Evolutionary conservation across 2,329 filamentous ascomycete species (phyloP).

Genomic region (Monosporascus cannonballus): DNA sequence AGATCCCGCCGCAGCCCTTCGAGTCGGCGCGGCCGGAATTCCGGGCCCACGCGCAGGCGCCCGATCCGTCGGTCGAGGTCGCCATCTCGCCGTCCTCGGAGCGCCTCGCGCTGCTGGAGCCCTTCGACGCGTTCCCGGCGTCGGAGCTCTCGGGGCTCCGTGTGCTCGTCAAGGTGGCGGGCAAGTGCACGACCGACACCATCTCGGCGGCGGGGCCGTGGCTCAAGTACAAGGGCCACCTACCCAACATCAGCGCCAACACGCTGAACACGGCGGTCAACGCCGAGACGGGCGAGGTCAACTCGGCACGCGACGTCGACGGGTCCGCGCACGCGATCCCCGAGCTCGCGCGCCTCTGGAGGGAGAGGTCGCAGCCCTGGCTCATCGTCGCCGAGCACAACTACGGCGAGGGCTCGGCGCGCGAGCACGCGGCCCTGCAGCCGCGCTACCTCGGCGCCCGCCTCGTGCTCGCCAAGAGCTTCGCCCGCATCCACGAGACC

Average conservation of each 20-base stretch:
- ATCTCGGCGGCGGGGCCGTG: slow-evolving; percentile 95
- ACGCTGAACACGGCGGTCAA: slow-evolving; percentile 94
- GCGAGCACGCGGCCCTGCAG: slow-evolving; percentile 86
- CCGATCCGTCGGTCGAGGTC: slow-evolving; percentile 65
- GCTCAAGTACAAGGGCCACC: slow-evolving; percentile 98
- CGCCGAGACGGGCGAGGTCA: slow-evolving; percentile 86
- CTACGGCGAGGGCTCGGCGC: slow-evolving; percentile 85
- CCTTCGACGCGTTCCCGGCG: slow-evolving; percentile 77
- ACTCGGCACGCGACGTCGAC: slow-evolving; percentile 82
- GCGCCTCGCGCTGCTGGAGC: slow-evolving; percentile 84
- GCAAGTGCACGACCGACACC: slow-evolving; percentile 98
- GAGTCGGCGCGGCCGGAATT: slow-evolving; percentile 62
- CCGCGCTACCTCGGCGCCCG: slow-evolving; percentile 84
- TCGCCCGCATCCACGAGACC: slow-evolving; percentile 90
- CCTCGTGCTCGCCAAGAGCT: slow-evolving; percentile 78
- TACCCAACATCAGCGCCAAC: slow-evolving; percentile 96
- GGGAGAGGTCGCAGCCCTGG: slow-evolving; percentile 69
- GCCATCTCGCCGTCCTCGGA: slow-evolving; percentile 82
- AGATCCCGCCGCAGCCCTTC: slow-evolving; percentile 60
- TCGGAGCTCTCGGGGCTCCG: slow-evolving; percentile 70
- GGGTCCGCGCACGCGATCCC: slow-evolving; percentile 74
- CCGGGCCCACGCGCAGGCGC: slow-evolving; percentile 63
- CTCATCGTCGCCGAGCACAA: slow-evolving; percentile 96
- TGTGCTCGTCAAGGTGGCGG: slow-evolving; percentile 92
- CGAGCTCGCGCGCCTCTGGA: slow-evolving; percentile 81